phyloP scores from a whole-genome alignment of 176 grass and related monocot species.

The Oryza longistaminata region DNA sequence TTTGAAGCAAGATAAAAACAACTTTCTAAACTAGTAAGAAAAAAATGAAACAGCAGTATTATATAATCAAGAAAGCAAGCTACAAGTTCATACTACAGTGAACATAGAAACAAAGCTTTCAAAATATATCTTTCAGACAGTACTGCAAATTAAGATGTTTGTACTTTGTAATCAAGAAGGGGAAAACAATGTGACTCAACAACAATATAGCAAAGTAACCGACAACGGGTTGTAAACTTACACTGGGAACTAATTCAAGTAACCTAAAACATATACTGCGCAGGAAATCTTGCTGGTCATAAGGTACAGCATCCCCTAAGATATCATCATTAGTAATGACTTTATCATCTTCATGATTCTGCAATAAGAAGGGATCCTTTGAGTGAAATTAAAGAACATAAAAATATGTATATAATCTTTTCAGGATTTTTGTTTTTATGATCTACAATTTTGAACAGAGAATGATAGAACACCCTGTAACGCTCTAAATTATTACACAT shows the following conservation, averaged over 20 bases:
- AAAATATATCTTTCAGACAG: background rate
- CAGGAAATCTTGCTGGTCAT: slow-evolving; percentile 56
- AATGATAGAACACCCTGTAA: background rate
- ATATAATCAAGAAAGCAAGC: slow-evolving; percentile 3
- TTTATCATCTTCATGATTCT: slow-evolving; percentile 57
- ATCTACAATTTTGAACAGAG: background rate
- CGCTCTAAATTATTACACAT: background rate
- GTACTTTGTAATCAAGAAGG: background rate
- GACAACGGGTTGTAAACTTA: slow-evolving; percentile 30
- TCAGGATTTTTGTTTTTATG: background rate
- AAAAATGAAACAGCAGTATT: background rate
- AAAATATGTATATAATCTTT: background rate
- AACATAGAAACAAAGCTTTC: background rate
- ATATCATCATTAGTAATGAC: slow-evolving; percentile 75
- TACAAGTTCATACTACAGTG: background rate
- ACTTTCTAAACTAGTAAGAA: slow-evolving; percentile 7
- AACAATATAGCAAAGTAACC: background rate
- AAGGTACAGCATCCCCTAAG: slow-evolving; percentile 67
- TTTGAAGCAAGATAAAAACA: slow-evolving; percentile 9
- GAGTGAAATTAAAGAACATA: slow-evolving; percentile 24
- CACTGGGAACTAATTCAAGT: slow-evolving; percentile 55
- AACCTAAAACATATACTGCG: slow-evolving; percentile 57
- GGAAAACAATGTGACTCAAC: slow-evolving; percentile 8
- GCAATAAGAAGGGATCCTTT: slow-evolving; percentile 32
- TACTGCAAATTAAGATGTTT: background rate